Evolutionary conservation across 2,329 filamentous ascomycete genomes (phyloP).

Genomic region (Diatrype stigma): DNA sequence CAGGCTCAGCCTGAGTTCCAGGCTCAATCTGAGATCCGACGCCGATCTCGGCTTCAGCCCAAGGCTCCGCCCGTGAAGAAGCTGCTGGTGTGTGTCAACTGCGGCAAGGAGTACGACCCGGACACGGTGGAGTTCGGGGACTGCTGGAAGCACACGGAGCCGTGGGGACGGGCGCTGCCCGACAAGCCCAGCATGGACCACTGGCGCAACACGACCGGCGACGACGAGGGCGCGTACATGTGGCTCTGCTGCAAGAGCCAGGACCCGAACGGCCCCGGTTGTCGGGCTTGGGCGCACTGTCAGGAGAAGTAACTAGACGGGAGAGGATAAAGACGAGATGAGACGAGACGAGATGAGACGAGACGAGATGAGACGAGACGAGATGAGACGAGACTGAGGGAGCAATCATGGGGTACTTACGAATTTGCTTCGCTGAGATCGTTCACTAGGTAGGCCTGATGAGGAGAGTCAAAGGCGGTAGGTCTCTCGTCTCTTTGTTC

Average conservation of each 20-base stretch:
- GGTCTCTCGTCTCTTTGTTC: too few relatives aligned
- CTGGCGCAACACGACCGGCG: neutral
- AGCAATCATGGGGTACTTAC: too few relatives aligned
- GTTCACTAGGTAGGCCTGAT: too few relatives aligned
- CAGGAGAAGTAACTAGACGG: constrained; percentile 61
- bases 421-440: too few relatives aligned
- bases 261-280: neutral
- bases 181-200: neutral
- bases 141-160: neutral
- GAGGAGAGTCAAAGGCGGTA: too few relatives aligned
- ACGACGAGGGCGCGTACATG: neutral
- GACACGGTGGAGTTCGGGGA: neutral
- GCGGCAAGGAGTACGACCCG: neutral
- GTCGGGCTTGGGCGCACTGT: constrained; percentile 28
- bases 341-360: too few relatives aligned
- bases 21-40: too few relatives aligned
- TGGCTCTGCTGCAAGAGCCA: neutral
- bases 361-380: too few relatives aligned
- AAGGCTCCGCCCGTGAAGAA: too few relatives aligned
- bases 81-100: neutral
- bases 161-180: neutral
- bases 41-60: too few relatives aligned
- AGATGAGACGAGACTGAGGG: too few relatives aligned
- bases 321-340: neutral
- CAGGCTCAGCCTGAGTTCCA: too few relatives aligned